Conservation (phyloP, 2,329 filamentous ascomycete genomes). For the Aspergillus sp. region DNA sequence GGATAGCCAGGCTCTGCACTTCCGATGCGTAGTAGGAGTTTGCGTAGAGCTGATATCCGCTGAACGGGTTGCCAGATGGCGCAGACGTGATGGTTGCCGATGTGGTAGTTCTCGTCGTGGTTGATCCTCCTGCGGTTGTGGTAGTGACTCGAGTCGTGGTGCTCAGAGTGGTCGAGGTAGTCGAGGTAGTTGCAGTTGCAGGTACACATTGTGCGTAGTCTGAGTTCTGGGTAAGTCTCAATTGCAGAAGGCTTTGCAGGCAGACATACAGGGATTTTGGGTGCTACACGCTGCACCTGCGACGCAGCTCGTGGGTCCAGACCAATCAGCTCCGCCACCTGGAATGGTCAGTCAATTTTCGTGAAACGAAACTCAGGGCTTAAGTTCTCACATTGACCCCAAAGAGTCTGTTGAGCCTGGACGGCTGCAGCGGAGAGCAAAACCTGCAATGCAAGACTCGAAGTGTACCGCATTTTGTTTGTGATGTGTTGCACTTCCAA, state of each 20-base stretch:
- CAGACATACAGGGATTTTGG: conserved; percentile 1
- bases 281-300: background rate
- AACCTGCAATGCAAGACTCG: background rate
- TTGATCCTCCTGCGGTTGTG: background rate
- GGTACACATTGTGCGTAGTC: conserved; percentile 5
- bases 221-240: background rate
- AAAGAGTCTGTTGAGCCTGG: conserved; percentile 4
- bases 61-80: conserved; percentile 51
- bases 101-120: background rate
- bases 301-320: background rate
- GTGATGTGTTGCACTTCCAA: background rate
- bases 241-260: background rate
- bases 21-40: conserved; percentile 56
- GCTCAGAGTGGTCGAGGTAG: background rate
- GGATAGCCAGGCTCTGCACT: conserved; percentile 58
- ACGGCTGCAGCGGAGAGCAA: background rate
- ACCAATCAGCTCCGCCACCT: conserved; percentile 2
- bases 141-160: background rate
- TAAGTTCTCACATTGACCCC: conserved; percentile 1
- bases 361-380: background rate
- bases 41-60: conserved; percentile 50
- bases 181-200: background rate
- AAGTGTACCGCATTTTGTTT: background rate
- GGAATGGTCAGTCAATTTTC: background rate
- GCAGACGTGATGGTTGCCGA: background rate